Evolutionary conservation across 2,329 filamentous ascomycete species (phyloP).

Genomic region (Calonectria multiphialidica): DNA sequence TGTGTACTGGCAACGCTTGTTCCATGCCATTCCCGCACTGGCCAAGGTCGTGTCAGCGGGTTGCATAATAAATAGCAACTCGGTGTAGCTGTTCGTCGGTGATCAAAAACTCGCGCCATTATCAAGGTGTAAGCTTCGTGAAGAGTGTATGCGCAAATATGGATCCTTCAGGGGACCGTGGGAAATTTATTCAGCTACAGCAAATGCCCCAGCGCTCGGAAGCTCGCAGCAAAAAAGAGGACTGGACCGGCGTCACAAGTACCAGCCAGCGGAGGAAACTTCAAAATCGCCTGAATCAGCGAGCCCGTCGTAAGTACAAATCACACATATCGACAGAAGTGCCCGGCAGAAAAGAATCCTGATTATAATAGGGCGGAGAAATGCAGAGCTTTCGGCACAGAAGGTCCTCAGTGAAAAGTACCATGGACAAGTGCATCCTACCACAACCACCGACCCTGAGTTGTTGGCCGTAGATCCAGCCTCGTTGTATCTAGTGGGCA

Average conservation of each 20-base stretch:
- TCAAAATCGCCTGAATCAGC: slow-evolving; percentile 42
- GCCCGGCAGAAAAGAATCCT: neutral
- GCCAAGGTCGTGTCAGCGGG: neutral
- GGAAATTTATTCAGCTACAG: neutral
- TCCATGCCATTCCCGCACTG: neutral
- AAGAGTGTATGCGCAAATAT: neutral
- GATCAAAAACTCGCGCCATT: neutral
- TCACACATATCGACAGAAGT: too few species aligned
- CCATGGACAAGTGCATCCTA: too few species aligned
- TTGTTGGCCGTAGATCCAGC: neutral
- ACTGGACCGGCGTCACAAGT: slow-evolving; percentile 50
- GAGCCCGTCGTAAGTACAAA: slow-evolving; percentile 34
- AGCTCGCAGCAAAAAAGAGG: slow-evolving; percentile 32
- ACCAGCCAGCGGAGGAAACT: slow-evolving; percentile 38
- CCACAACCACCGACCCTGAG: neutral
- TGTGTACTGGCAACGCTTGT: neutral
- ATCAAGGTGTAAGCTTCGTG: neutral
- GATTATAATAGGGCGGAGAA: neutral
- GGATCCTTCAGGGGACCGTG: neutral
- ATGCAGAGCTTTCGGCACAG: neutral
- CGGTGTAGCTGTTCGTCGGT: neutral
- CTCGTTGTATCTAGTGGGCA: neutral
- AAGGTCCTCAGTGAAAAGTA: neutral
- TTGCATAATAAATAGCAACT: slow-evolving; percentile 5
- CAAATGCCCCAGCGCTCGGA: slow-evolving; percentile 11